phyloP scores from a whole-genome alignment of 805 yeast species.

The Suhomyces xylopsoci region DNA sequence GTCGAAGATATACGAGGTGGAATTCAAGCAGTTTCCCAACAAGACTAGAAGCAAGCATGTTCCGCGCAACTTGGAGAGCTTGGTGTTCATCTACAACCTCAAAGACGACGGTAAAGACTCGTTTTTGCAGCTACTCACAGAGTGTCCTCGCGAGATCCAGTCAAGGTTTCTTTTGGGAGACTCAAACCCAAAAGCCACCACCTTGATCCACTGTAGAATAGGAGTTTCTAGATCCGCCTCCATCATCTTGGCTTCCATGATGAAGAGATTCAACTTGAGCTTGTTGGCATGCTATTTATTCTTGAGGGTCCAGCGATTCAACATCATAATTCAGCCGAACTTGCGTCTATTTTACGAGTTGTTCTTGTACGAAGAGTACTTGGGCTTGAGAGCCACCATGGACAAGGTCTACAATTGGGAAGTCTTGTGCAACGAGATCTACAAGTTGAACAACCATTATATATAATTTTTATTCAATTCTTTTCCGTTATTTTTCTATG shows the following conservation, averaged over 20 bases:
- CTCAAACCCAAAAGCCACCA: constrained; percentile 12
- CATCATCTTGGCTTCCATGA: constrained; percentile 36
- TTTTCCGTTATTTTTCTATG: neutral
- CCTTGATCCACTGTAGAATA: constrained; percentile 38
- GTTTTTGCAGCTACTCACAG: constrained; percentile 24
- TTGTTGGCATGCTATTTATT: constrained; percentile 35
- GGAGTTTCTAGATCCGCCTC: constrained; percentile 45
- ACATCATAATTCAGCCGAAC: constrained; percentile 43
- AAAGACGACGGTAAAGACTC: constrained; percentile 41
- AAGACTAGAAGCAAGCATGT: constrained; percentile 3
- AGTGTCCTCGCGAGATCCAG: constrained; percentile 30
- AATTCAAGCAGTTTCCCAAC: constrained; percentile 8
- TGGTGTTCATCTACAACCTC: constrained; percentile 30
- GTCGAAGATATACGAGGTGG: constrained; percentile 18
- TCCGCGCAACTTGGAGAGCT: constrained; percentile 7
- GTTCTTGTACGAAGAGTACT: constrained; percentile 24
- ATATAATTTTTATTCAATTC: constrained; percentile 7
- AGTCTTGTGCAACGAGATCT: constrained; percentile 26
- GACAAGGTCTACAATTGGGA: constrained; percentile 26
- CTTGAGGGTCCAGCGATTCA: constrained; percentile 37
- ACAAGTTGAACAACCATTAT: constrained; percentile 27
- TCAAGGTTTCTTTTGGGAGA: constrained; percentile 22
- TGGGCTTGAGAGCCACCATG: constrained; percentile 12
- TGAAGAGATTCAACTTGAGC: constrained; percentile 29
- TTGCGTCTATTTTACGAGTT: constrained; percentile 38